Evolutionary conservation across 1,139 yeast genomes (phyloP).

Genomic region (Yamadazyma triangularis): DNA sequence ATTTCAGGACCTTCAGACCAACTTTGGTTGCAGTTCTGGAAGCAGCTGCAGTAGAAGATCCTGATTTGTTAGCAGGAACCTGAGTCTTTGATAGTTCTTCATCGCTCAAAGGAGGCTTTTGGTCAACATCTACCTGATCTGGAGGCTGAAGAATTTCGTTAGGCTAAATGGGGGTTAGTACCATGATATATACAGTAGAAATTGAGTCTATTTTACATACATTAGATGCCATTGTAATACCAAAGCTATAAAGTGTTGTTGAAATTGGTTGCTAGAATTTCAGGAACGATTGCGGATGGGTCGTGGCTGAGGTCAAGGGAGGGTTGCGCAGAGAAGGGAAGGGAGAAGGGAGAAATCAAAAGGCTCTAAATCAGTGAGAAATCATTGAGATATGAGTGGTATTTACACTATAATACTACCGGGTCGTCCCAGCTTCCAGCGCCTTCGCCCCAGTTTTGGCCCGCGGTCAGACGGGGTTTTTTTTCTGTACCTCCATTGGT

Average conservation of each 20-base stretch:
- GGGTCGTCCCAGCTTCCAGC: constrained; percentile 41
- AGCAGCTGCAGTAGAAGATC: constrained; percentile 4
- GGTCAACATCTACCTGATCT: constrained; percentile 17
- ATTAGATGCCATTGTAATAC: neutral
- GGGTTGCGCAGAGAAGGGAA: neutral
- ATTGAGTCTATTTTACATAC: neutral
- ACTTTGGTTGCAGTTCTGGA: constrained; percentile 4
- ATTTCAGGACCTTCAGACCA: neutral
- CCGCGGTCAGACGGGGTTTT: neutral
- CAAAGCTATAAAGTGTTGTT: neutral
- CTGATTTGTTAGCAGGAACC: constrained; percentile 3
- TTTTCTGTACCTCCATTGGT: too few relatives aligned
- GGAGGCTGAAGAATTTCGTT: constrained; percentile 22
- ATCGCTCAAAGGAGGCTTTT: constrained; percentile 10
- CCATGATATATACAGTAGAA: constrained; percentile 3
- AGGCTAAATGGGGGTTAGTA: constrained; percentile 19
- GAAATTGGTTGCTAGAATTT: neutral
- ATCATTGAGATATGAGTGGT: neutral
- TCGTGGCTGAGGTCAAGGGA: neutral
- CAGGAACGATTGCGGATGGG: neutral
- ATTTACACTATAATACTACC: constrained; percentile 10
- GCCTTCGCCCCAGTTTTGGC: constrained; percentile 11
- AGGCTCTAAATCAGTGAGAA: neutral
- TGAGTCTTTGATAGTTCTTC: constrained; percentile 7
- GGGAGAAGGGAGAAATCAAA: neutral